Base-by-base conservation (phyloP, 306 rosid species). In the Dalbergia cochinchinensis region DNA sequence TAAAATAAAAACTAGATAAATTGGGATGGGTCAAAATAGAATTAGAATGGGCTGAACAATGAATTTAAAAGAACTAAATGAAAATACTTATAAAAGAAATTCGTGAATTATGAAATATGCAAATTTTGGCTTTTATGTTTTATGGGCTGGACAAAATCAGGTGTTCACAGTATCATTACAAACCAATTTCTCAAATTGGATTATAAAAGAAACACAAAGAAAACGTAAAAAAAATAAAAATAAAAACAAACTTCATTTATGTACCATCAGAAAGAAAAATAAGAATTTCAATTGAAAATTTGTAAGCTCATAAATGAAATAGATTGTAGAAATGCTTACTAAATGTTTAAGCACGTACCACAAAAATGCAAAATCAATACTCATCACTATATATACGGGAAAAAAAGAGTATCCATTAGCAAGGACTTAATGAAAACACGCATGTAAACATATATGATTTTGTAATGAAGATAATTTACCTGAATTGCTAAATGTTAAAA, bases 311-410 rank as follows among this genome's bases (percentile, higher is more conserved):
- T 42, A 54, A 45, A 42, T 44, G 78, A 64, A 75, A 79, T 61
- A 62, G 67, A 11, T 45, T 34, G 9, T 9, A 34, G 53, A 20
- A 84, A 69, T 44, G 55, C 41, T 11, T 20, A 33, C 51, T 22
- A 53, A 53, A 33, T 4, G 71, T 37, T 37, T 65, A 65, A 45
- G 64, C 65, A 34, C 10, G 34, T 41, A 62, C 18, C 41, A 77
- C 15, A 64, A n/a, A n/a, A n/a, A n/a, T n/a, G n/a, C n/a, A n/a
- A 34, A 77, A 72, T 72, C 58, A 65, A 54, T 44, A 80, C 33
- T 50, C 57, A 65, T 62, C 26, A 20, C 51, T 55, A 62, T 62
- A 51, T 45, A 77, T 42, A 41, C 13, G 18, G 16, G n/a, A 71
- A 58, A 39, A 2, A 19, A 11, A 31, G 13, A 0, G 55, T 58